phyloP scores from a whole-genome alignment of 495 filamentous ascomycete genomes.

The Penicillium cosmopolitanum region DNA sequence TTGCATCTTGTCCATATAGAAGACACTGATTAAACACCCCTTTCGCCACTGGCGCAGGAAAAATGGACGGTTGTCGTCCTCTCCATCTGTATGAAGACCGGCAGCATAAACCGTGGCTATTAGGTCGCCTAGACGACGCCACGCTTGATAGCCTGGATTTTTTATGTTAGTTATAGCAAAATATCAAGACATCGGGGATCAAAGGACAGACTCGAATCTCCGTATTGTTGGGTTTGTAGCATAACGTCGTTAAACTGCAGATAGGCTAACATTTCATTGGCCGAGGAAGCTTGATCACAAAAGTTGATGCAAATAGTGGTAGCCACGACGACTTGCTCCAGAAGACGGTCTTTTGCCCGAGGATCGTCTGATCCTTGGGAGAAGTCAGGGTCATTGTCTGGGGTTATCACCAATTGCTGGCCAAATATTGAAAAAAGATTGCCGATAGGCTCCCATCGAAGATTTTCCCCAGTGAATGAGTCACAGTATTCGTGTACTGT shows the following conservation, averaged over 20 bases:
- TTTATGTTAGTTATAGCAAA: conserved; percentile 8
- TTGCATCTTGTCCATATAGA: conserved; percentile 53
- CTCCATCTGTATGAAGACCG: conserved; percentile 59
- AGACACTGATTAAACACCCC: conserved; percentile 57
- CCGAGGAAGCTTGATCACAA: conserved; percentile 48
- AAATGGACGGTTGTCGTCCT: conserved; percentile 48
- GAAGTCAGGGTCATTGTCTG: conserved; percentile 41
- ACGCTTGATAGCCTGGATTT: conserved; percentile 50
- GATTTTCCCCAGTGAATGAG: conserved; percentile 52
- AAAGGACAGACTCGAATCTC: conserved; percentile 53
- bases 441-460: conserved; percentile 64
- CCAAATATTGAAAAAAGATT: conserved; percentile 55
- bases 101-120: conserved; percentile 57
- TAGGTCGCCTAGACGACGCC: conserved; percentile 57
- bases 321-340: conserved; percentile 43
- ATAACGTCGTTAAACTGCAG: conserved; percentile 48
- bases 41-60: conserved; percentile 55
- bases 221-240: conserved; percentile 50
- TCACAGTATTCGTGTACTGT: conserved; percentile 40
- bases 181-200: background rate
- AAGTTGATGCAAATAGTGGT: conserved; percentile 50
- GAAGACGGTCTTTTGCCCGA: conserved; percentile 32
- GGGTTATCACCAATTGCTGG: conserved; percentile 41
- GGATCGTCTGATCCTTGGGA: conserved; percentile 23
- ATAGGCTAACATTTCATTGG: conserved; percentile 53